Conservation (phyloP, 805 yeast genomes). For the Priceomyces carsonii region DNA sequence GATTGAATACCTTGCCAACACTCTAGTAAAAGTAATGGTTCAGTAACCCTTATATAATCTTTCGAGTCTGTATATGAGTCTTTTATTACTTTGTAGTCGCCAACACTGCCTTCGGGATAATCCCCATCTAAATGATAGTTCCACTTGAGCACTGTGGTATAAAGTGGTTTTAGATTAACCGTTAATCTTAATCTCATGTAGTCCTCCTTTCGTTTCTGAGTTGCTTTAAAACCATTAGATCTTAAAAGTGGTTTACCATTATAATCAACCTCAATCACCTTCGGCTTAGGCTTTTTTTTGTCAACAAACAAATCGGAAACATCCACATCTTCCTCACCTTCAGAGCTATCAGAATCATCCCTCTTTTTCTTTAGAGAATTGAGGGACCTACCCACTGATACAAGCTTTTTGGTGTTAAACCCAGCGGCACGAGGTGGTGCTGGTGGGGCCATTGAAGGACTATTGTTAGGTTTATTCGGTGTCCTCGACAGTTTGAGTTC, state of each 20-base stretch:
- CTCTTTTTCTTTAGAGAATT: constrained; percentile 32
- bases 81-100: constrained; percentile 48
- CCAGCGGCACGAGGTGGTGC: constrained; percentile 58
- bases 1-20: constrained; percentile 90
- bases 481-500: constrained; percentile 25
- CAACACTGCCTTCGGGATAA: constrained; percentile 55
- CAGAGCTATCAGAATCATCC: constrained; percentile 34
- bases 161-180: constrained; percentile 76
- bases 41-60: constrained; percentile 71
- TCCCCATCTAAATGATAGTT: constrained; percentile 58
- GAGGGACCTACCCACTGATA: constrained; percentile 38
- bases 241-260: constrained; percentile 40
- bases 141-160: constrained; percentile 73
- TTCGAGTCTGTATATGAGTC: constrained; percentile 55
- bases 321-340: constrained; percentile 38
- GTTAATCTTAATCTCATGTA: constrained; percentile 77
- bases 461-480: constrained; percentile 24
- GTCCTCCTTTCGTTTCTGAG: constrained; percentile 59
- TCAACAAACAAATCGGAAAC: constrained; percentile 43
- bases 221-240: constrained; percentile 30
- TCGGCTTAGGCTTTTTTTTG: constrained; percentile 30
- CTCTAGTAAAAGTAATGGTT: constrained; percentile 82
- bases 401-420: constrained; percentile 38
- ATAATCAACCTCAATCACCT: constrained; percentile 44
- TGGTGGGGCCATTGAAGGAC: constrained; percentile 26